Evolutionary conservation across 495 filamentous ascomycete species (phyloP).

Genomic region (Talaromyces liani): DNA sequence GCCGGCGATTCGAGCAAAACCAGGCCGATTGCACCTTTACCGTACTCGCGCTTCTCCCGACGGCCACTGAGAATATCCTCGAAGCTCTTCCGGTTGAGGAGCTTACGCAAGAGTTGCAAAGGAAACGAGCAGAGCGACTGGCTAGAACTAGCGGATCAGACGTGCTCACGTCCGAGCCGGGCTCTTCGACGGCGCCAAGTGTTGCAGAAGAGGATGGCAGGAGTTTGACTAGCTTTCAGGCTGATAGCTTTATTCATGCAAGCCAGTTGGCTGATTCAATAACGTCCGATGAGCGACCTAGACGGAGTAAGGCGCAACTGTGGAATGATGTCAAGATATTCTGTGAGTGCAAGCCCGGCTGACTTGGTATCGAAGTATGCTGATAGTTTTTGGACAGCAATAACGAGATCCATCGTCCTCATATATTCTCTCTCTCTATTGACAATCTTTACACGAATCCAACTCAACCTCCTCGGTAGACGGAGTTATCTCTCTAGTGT

Average conservation of each 20-base stretch:
- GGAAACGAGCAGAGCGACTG: conserved; percentile 77
- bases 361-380: neutral
- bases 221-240: conserved; percentile 68
- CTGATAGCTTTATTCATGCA: conserved; percentile 70
- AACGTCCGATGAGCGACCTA: conserved; percentile 39
- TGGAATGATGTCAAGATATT: conserved; percentile 98
- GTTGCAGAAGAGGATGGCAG: conserved; percentile 75
- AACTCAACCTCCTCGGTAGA: conserved; percentile 93
- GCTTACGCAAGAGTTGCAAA: conserved; percentile 83
- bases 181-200: conserved; percentile 62
- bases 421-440: conserved; percentile 86
- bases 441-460: conserved; percentile 86
- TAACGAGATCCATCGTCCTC: conserved; percentile 83
- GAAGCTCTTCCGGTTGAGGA: conserved; percentile 83
- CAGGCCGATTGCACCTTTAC: conserved; percentile 98
- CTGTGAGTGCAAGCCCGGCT: conserved; percentile 48
- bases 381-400: conserved; percentile 44
- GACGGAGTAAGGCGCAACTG: conserved; percentile 81
- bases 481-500: conserved; percentile 93
- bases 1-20: conserved; percentile 94
- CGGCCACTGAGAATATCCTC: conserved; percentile 80
- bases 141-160: conserved; percentile 48
- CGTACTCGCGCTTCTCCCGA: conserved; percentile 90
- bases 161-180: conserved; percentile 50
- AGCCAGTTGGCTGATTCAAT: conserved; percentile 59